Evolutionary conservation across 164 flowering plant genomes (phyloP), one percentile per base, ranked within the genome.

Genomic region (Brasenia schreberi): DNA sequence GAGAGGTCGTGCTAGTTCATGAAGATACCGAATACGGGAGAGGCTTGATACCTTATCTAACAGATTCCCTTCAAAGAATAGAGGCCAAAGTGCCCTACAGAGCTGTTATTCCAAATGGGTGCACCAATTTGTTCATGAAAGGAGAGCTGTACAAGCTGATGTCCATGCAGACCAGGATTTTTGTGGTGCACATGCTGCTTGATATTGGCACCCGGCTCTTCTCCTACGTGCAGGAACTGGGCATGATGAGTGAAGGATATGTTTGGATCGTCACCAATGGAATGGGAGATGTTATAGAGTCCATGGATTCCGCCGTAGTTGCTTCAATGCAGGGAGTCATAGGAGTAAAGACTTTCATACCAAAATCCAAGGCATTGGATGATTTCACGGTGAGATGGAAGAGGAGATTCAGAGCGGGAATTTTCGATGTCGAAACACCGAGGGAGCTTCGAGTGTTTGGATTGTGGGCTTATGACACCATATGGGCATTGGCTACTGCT

Each of bases 271-370:
- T 52, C 19, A 71, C 77, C 9, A 67, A 68, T 65, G 77, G 74
- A 17, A 12, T 75, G 39, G 45, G 59, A 6, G 63, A 60, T 65
- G 42, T 59, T 12, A 23, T 75, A 65, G 67, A 45, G 16, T 65
- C 69, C 0, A 23, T 75, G 63, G 61, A 71, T 65, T 5, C 72
- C n/a, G 43, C 70, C 4, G 72, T 58, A 1, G 59, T 75, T 49
- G 75, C 65, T 18, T 71, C 72, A 11, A 71, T 75, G 77, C 74
- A 75, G 60, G 77, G 77, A 0, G 77, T 75, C 5, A 19, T 75
- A 61, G 77, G 75, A 18, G 69, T 75, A 43, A 71, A 52, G 44
- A 62, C 74, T 7, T 65, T 65, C 12, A 44, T 75, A 42, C 67
- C 66, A 0, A 65, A 27, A 49, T 56, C 76, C 10, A 70, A 61